Evolutionary conservation across 148 eudicot genomes (phyloP).

Genomic region (Polygonum aviculare): DNA sequence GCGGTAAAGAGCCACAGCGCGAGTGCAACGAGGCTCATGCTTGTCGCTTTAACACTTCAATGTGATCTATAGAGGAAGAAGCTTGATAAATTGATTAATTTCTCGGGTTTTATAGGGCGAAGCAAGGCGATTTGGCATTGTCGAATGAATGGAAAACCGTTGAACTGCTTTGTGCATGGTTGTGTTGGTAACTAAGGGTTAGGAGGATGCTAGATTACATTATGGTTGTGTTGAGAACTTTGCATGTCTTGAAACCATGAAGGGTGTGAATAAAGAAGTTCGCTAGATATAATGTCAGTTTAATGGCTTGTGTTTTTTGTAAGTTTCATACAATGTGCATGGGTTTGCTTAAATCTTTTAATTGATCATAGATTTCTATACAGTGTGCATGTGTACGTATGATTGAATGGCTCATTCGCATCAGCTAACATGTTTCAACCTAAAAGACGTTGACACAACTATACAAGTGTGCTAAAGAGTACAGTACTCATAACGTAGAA

Average conservation of each 20-base stretch:
- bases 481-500: too few relatives aligned
- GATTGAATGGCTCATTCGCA: too few relatives aligned
- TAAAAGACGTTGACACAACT: too few relatives aligned
- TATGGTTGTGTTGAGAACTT: neutral
- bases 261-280: neutral
- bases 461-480: too few relatives aligned
- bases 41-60: neutral
- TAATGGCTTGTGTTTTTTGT: neutral
- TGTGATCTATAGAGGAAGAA: neutral
- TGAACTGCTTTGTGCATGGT: conserved; percentile 1
- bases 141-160: neutral
- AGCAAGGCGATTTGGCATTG: neutral
- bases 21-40: neutral
- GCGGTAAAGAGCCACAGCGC: neutral
- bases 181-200: neutral
- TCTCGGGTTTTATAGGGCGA: neutral
- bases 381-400: too few relatives aligned
- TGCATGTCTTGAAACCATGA: neutral
- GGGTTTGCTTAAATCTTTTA: neutral
- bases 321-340: conserved; percentile 10
- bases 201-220: conserved; percentile 7
- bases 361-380: neutral
- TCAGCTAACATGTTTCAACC: too few relatives aligned
- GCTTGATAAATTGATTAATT: neutral
- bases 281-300: neutral